Base-by-base conservation (phyloP, 352 stramenopile species). In the Peronospora destructor region DNA sequence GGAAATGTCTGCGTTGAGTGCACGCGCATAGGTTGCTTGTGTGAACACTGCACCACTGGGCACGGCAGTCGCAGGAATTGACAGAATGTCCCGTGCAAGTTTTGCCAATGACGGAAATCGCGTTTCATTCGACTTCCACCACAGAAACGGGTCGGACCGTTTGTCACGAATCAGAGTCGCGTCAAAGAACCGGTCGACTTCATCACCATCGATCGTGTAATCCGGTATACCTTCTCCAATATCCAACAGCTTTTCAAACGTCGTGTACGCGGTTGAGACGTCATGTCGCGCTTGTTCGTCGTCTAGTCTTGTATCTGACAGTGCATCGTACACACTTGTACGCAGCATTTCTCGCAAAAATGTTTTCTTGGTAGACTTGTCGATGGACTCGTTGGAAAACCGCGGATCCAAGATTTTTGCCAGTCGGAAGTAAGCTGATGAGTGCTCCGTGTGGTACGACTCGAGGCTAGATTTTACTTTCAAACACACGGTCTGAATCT, bases 121-220 rank as follows among this genome's bases (percentile, higher is more conserved):
- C 30, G 77, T 87, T 50, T 84, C 77, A 52, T 89, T 89, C 36
- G 77, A 89, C 53, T 85, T 89, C 77, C 77, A 89, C 77, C 77
- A 89, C 46, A 89, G 45, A 39, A 89, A 85, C 46, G 77, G 77
- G 39, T 89, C 77, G 9, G 77, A 89, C 11, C 75, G 71, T 53
- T 89, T 89, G 60, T 89, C 77, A 6, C 77, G 75, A 49, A 89
- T 82, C 23, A 89, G 66, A 32, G 77, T 89, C 6, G 77, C 77
- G 21, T 89, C 77, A 19, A 89, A 89, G 59, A 89, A 89, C n/a
- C 77, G 73, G 49, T 89, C 77, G 3, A 89, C 77, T 33, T 89
- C 77, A 30, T 89, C 77, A 1, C 77, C 77, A 48, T 87, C 77
- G 30, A 89, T 84, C 3, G 77, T 62, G 56, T 89, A 87, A 39